A percentile compares a stretch with the other conserved stretches of the same genome.
phyloP scores from a whole-genome alignment of 2,329 filamentous ascomycete genomes.

The Hymenoscyphus scutula region DNA sequence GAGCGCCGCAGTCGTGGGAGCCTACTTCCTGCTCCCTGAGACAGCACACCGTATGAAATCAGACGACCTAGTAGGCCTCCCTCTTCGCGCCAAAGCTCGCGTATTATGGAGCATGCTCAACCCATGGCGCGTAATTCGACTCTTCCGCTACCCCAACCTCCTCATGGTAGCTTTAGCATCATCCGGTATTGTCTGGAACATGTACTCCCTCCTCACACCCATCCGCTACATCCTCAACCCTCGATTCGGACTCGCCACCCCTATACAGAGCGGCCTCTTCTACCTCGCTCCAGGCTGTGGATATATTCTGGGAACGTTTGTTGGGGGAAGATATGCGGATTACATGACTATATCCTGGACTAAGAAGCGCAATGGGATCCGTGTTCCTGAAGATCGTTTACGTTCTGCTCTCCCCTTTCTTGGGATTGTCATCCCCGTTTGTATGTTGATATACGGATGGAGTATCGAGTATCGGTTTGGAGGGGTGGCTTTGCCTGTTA shows the following conservation, averaged over 20 bases:
- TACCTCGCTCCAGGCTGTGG: slow-evolving; percentile 72
- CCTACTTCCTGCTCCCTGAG: slow-evolving; percentile 68
- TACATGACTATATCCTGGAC: slow-evolving; percentile 64
- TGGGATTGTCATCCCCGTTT: slow-evolving; percentile 55
- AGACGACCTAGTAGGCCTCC: slow-evolving; percentile 58
- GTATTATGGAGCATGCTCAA: slow-evolving; percentile 64
- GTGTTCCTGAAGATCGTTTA: slow-evolving; percentile 67
- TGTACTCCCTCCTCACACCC: slow-evolving; percentile 66
- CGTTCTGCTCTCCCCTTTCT: slow-evolving; percentile 57
- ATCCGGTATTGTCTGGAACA: slow-evolving; percentile 70
- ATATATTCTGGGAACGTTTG: slow-evolving; percentile 66
- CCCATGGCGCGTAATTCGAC: slow-evolving; percentile 59
- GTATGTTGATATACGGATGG: slow-evolving; percentile 70
- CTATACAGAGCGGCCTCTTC: slow-evolving; percentile 67
- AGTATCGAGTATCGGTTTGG: slow-evolving; percentile 49
- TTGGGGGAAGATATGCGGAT: slow-evolving; percentile 74
- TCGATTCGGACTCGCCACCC: slow-evolving; percentile 64
- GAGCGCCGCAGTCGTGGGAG: slow-evolving; percentile 55
- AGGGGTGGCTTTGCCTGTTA: slow-evolving; percentile 60
- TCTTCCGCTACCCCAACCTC: slow-evolving; percentile 69
- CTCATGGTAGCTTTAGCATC: slow-evolving; percentile 60
- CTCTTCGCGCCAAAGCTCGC: slow-evolving; percentile 46
- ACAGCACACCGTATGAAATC: slow-evolving; percentile 66
- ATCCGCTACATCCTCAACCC: slow-evolving; percentile 74
- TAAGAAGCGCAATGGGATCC: slow-evolving; percentile 52